Evolutionary conservation across 179 eudicot genomes (phyloP), one percentile per base, ranked within the genome.

Genomic region (Spergularia azorica): DNA sequence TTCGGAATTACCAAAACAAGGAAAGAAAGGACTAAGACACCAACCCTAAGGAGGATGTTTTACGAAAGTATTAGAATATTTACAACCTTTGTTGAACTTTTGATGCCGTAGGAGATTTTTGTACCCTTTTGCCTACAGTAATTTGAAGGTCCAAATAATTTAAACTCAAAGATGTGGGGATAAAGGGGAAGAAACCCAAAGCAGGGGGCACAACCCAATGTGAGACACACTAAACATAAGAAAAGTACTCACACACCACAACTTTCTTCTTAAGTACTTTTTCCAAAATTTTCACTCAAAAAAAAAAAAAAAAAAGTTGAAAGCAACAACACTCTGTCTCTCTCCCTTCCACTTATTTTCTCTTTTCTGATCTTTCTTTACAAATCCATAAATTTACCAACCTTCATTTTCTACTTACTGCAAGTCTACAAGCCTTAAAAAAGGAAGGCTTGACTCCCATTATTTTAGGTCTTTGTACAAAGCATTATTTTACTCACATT

Each of bases 241-340:
- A 78, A 82, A 76, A 26, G 77, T 75, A 79, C 80, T 79, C 71
- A 58, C 36, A 38, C 26, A 72, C 83, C 83, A 72, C 64, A 68
- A 78, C 80, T 71, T 83, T 71, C 72, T 26, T 58, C 76, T 71
- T 62, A 41, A 83, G 79, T 75, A 74, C 83, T 75, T 83, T 71
- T 67, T 78, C 4, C 39, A 36, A 36, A 80, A 66, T 78, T 67
- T 80, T 76, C 78, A 76, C 83, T 70, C 73, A 38, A 79, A 79
- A 77, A 84, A 43, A 43, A 43, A 43, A 43, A 48, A 79, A 79
- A 77, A 84, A 78, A 56, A 72, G 83, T 72, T 85, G 88, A 85
- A 75, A 85, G 84, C 88, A 80, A 85, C 88, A 58, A 78, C 78
- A 72, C 84, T 75, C 82, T 83, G 82, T 76, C 84, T 66, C 80